Base-by-base conservation (phyloP, 176 grass and related monocot species). In the Pharus latifolius region DNA sequence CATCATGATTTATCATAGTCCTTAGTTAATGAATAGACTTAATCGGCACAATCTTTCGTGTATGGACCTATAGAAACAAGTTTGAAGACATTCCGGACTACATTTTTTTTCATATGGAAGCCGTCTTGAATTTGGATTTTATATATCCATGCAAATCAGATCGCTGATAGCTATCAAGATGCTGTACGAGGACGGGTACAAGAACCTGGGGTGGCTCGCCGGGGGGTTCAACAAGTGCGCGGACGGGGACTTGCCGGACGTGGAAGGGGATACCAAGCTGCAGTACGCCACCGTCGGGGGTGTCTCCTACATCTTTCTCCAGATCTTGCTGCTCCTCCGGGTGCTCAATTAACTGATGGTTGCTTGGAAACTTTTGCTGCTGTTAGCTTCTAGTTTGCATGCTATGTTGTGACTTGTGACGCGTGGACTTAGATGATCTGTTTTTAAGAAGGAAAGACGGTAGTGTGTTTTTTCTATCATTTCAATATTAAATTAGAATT, bases 261-360 rank as follows among this genome's bases (percentile, higher is more conserved):
- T 94, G 33, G 84, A 94, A 67, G 90, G 87, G 54, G 88, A 67
- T 44, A 86, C 78, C 59, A 91, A 86, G 62, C 90, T 94, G 38
- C 87, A 83, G 72, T 91, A 99, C 66, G 87, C 95, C 63, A 99
- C 95, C 1, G 60, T 94, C 23, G 87, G 95, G 28, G 95, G 90
- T 9, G 87, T 22, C 15, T 99, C 95, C 51, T 94, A 81, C 60
- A 73, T 99, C 49, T 99, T 91, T 57, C 69, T 99, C 23, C 95
- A 99, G 84, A 43, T 99, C 27, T 70, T 99, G 38, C 51, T 91
- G 23, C 68, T 99, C 32, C 80, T 91, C 11, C 54, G 60, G 15
- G 95, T 94, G 32, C 70, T 85, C 34, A 63, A 76, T 5, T 86
- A 63, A 80, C 29, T n/a, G n/a, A n/a, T n/a, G n/a, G n/a, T n/a